Conservation (phyloP, 495 filamentous ascomycete species). For the Opeltia flavorubescens region DNA sequence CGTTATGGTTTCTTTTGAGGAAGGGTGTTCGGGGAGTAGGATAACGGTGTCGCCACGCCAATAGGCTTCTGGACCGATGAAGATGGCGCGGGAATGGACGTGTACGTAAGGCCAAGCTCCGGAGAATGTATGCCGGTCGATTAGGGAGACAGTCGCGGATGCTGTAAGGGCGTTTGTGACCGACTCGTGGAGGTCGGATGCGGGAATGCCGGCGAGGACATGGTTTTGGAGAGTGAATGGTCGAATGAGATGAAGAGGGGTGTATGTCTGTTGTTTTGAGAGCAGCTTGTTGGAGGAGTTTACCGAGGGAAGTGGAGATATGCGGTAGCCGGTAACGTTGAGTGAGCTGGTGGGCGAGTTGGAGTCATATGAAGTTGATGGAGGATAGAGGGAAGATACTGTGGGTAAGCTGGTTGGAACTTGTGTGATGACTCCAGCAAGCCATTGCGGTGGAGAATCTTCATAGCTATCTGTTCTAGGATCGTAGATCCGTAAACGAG, state of each 20-base stretch:
- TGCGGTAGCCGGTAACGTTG: slow-evolving; percentile 42
- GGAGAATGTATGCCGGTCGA: slow-evolving; percentile 34
- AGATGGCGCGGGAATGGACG: slow-evolving; percentile 39
- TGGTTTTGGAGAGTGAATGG: slow-evolving; percentile 39
- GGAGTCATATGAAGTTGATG: background rate
- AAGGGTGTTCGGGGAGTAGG: slow-evolving; percentile 22
- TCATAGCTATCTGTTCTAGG: slow-evolving; percentile 16
- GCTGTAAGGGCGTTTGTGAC: slow-evolving; percentile 39
- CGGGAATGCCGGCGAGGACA: slow-evolving; percentile 26
- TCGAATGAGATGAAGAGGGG: slow-evolving; percentile 38
- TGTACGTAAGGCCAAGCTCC: slow-evolving; percentile 39
- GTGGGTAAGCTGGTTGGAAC: slow-evolving; percentile 17
- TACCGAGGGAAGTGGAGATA: slow-evolving; percentile 40
- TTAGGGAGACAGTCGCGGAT: slow-evolving; percentile 36
- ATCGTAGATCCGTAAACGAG: slow-evolving; percentile 22
- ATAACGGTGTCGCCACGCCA: slow-evolving; percentile 38
- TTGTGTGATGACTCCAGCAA: slow-evolving; percentile 41
- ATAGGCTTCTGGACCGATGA: slow-evolving; percentile 40
- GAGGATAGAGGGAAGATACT: background rate
- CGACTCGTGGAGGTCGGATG: slow-evolving; percentile 35
- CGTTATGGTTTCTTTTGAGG: background rate
- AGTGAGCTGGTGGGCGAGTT: slow-evolving; percentile 14
- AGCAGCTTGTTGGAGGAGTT: slow-evolving; percentile 34
- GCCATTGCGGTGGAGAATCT: slow-evolving; percentile 35
- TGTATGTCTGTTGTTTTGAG: slow-evolving; percentile 38